Evolutionary conservation across 2,329 filamentous ascomycete genomes (phyloP), one percentile per base, ranked within the genome.

Genomic region (Sordariomycetes sp.): DNA sequence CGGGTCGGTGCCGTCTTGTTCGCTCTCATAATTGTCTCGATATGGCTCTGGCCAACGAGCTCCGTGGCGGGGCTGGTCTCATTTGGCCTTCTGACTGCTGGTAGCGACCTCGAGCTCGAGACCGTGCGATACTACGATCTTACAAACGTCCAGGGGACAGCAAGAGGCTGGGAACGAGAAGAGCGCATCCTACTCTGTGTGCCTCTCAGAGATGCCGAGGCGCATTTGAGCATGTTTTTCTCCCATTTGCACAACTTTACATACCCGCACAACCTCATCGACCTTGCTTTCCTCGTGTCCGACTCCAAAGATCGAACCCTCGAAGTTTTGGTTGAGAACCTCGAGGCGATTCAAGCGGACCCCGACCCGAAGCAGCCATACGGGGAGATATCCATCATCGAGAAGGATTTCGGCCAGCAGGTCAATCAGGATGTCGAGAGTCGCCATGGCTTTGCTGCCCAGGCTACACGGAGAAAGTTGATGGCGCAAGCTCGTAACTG

Each of bases 401-500:
- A 96, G 62, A 98, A 98, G 63, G 90, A 98, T 57, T 98, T 98
- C 64, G 92, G 92, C 4, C 92, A 98, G 57, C 90, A 90, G 55
- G 92, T 98, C 39, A 86, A 94, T 43, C 92, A 98, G 60, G 90
- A 98, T 61, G 87, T 96, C 18, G 92, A 98, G 63, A 94, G 86
- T 55, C 81, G 92, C 45, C 92, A 98, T 58, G 93, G 92, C 17
- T 98, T 98, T 53, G 92, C 90, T 20, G 92, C 92, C 2, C 92
- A 98, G 60, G 92, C 92, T 17, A 84, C 82, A 45, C 75, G 92
- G 48, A 78, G 92, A 58, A 98, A 98, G 65, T 72, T 94, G 50
- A 98, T 98, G 92, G 92, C 92, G 1, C 87, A 95, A 62, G 92
- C 92, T 33, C 76, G 92, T 42, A 98, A 98, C 60, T 98, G 92